phyloP scores from a whole-genome alignment of 768 basidiomycete genomes.

The Paxillus involutus region DNA sequence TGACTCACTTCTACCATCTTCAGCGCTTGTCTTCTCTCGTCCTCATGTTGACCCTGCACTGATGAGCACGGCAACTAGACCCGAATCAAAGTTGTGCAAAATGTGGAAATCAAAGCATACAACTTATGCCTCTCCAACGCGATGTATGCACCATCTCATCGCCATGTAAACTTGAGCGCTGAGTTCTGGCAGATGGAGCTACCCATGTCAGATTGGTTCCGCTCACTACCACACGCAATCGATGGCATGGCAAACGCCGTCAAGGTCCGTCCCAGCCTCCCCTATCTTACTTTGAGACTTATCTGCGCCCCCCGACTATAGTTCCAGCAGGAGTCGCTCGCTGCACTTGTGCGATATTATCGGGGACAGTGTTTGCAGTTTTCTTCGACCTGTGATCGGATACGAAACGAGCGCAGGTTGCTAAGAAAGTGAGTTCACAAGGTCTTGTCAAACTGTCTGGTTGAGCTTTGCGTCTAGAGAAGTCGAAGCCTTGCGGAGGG shows the following conservation, averaged over 20 bases:
- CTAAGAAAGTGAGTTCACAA: conserved; percentile 51
- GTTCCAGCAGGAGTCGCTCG: conserved; percentile 82
- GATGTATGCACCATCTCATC: conserved; percentile 47
- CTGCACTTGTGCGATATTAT: conserved; percentile 64
- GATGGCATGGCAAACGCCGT: conserved; percentile 66
- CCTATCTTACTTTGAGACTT: neutral
- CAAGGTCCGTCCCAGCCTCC: conserved; percentile 47
- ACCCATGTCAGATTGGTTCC: conserved; percentile 85
- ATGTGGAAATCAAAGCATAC: conserved; percentile 63
- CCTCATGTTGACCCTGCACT: neutral
- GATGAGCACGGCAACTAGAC: conserved; percentile 39
- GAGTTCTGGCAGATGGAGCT: conserved; percentile 59
- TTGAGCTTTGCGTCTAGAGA: conserved; percentile 36
- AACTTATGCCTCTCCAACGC: conserved; percentile 69
- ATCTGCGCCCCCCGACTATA: conserved; percentile 24
- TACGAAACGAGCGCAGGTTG: conserved; percentile 39
- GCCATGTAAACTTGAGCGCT: neutral
- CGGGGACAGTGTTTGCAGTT: conserved; percentile 54
- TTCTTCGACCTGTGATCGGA: conserved; percentile 30
- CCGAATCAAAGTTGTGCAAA: conserved; percentile 72
- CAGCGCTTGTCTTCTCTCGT: conserved; percentile 10
- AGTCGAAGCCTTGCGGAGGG: conserved; percentile 45
- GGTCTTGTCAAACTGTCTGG: conserved; percentile 2
- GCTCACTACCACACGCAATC: conserved; percentile 55
- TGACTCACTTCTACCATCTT: neutral